Percentiles rank a stretch among this genome's conserved stretches.
phyloP scores from a whole-genome alignment of 768 basidiomycete species.

The Gyrodon lividus region DNA sequence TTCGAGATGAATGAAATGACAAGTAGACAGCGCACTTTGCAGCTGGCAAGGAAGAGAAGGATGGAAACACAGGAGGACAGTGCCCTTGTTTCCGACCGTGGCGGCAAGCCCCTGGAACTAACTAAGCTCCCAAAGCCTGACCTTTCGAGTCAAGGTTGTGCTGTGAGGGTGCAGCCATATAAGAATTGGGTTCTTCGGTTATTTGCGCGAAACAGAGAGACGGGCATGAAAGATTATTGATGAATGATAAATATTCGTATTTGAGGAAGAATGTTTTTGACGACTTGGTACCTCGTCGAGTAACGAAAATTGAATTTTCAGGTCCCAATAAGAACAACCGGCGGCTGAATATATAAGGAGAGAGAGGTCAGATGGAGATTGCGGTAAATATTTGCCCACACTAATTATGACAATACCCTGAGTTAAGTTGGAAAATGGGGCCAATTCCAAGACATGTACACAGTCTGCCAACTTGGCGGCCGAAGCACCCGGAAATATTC shows the following conservation, averaged over 20 bases:
- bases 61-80: neutral
- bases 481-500: conserved; percentile 16
- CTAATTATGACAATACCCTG: neutral
- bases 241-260: too few species aligned
- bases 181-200: neutral
- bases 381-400: too few species aligned
- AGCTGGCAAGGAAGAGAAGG: conserved; percentile 7
- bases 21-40: neutral
- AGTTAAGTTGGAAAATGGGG: neutral
- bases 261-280: too few species aligned
- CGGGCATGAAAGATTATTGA: too few species aligned
- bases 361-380: too few species aligned
- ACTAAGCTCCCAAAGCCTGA: neutral
- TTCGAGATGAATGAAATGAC: conserved; percentile 3
- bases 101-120: neutral
- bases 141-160: neutral
- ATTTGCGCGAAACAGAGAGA: conserved; percentile 3
- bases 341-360: conserved; percentile 3
- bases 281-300: neutral
- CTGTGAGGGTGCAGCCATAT: neutral
- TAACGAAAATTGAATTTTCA: neutral
- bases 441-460: neutral
- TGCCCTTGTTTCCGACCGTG: neutral
- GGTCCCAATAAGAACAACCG: neutral
- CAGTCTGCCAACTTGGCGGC: conserved; percentile 15